phyloP scores from a whole-genome alignment of 2,329 filamentous ascomycete genomes.

The Pseudogymnoascus sp. region DNA sequence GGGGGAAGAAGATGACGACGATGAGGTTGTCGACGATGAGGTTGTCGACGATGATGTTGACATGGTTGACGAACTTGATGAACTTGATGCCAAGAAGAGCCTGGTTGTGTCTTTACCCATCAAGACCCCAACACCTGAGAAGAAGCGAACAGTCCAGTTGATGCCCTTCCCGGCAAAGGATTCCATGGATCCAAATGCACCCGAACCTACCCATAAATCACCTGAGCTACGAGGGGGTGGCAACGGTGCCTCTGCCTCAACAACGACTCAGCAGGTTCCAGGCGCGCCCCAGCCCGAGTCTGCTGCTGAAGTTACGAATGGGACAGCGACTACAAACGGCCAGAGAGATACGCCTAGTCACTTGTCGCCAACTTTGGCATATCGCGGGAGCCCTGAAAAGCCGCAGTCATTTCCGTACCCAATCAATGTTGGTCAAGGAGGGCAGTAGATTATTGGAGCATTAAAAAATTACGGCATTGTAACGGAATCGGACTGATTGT shows the following conservation, averaged over 20 bases:
- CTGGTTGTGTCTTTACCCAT: conserved; percentile 70
- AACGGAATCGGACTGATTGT: not conserved
- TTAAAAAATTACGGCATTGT: not conserved
- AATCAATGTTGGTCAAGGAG: conserved; percentile 23
- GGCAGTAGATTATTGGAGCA: conserved; percentile 12
- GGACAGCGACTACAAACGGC: not conserved
- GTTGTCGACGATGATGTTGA: conserved; percentile 42
- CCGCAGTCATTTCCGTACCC: conserved; percentile 28
- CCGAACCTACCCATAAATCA: conserved; percentile 30
- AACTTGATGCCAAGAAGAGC: conserved; percentile 45
- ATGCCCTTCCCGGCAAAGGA: conserved; percentile 18
- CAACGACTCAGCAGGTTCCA: conserved; percentile 15
- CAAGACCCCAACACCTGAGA: conserved; percentile 30
- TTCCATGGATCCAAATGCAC: not conserved
- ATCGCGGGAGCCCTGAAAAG: conserved; percentile 56
- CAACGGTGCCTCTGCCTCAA: not conserved
- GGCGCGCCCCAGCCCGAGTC: not conserved
- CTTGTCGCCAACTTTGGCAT: conserved; percentile 42
- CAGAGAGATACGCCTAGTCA: not conserved
- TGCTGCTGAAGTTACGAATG: not conserved
- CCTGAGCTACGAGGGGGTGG: conserved; percentile 29
- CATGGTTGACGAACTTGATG: conserved; percentile 47
- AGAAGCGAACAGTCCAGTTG: conserved; percentile 30
- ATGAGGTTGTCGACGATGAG: conserved; percentile 42
- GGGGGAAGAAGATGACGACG: conserved; percentile 36